Conservation (phyloP, 2,329 filamentous ascomycete genomes). For the Fusarium acutatum region DNA sequence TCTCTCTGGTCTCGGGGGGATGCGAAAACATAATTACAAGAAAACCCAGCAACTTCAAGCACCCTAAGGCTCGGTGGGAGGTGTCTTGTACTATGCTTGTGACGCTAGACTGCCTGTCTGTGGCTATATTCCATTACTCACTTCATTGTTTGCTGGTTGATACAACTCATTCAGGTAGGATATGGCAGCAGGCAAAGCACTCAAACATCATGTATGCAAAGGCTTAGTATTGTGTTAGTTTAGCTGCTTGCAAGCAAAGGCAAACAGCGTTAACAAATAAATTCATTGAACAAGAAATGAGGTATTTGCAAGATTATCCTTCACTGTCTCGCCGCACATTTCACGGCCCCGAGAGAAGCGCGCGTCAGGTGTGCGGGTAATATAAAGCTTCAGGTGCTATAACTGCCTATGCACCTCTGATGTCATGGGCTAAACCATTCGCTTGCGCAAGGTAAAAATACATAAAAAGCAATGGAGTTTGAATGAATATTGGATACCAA, state of each 20-base stretch:
- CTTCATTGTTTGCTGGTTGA: not conserved
- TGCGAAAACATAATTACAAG: not conserved
- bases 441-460: not conserved
- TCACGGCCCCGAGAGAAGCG: not conserved
- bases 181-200: slow-evolving; percentile 22
- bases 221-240: slow-evolving; percentile 15
- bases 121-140: not conserved
- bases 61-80: not conserved
- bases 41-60: not conserved
- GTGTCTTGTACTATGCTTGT: not conserved
- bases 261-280: not conserved
- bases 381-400: not conserved
- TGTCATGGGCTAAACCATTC: not conserved
- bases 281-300: not conserved
- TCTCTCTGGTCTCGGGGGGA: not conserved
- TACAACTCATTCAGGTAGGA: slow-evolving; percentile 7
- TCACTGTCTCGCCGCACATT: not conserved
- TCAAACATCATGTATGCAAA: slow-evolving; percentile 15
- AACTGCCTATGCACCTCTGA: not conserved
- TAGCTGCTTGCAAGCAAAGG: not conserved
- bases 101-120: not conserved
- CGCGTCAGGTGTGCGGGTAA: not conserved
- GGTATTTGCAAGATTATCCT: not conserved
- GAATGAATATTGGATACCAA: not conserved
- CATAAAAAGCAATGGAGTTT: not conserved